Base-by-base conservation (phyloP, 768 basidiomycete genomes). In the Pleurotus cornucopiae region DNA sequence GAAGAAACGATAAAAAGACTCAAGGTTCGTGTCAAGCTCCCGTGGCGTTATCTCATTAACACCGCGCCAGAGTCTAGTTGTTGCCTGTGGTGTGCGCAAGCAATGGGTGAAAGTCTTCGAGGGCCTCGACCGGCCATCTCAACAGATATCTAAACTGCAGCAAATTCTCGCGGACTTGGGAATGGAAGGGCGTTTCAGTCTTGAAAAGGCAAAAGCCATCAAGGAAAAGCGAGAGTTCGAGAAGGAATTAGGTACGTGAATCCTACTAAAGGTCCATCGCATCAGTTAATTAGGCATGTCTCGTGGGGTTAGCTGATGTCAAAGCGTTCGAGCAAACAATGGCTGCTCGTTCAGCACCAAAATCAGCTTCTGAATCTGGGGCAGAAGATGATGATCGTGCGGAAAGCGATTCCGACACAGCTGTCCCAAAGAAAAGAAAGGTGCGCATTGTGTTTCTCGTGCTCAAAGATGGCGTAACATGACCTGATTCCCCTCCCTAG, bases 161-260 rank as follows among this genome's bases (percentile, higher is more conserved):
- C 73, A 79, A 56, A 85, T 88, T 11, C 75, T 94, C 6, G 64
- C 73, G 21, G 87, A 85, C 3, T 75, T 94, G 26, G 92, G 92
- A 1, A 95, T 94, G 91, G 81, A 75, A 0, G 89, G 89, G 1
- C 80, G 86, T 20, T 73, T 85, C 64, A 93, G 83, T 58, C 62
- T 91, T 63, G 91, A 91, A 53, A 88, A 94, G 70, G 94, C 93
- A 3, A 89, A 82, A 62, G 72, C 75, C 2, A 88, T 95, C 62
- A 87, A 79, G 58, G 81, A 76, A 67, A 81, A 81, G 64, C 75
- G 91, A 45, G 94, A 94, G 66, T 66, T 92, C 5, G 86, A 81
- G 20, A 76, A 90, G 57, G 91, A 94, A 64, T 76, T 94, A 16
- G 80, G 92, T 94, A 61, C 30, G 82, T 76, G 20, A 20, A 26